Conservation (phyloP, 495 filamentous ascomycete species). For the Penicillium desertorum region DNA sequence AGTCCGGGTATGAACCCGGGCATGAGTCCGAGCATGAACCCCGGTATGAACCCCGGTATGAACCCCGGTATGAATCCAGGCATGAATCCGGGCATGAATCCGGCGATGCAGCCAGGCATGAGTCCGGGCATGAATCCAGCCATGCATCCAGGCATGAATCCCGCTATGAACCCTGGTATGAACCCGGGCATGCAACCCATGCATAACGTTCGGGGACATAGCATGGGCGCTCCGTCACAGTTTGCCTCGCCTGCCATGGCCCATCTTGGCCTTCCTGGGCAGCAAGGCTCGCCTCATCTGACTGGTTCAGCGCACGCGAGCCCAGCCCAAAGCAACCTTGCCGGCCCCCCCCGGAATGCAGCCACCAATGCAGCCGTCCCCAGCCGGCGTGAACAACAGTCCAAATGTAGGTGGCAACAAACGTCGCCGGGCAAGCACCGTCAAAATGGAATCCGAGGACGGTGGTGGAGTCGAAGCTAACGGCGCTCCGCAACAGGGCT, state of each 20-base stretch:
- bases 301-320: constrained; percentile 49
- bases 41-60: background rate
- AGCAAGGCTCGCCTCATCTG: constrained; percentile 47
- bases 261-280: constrained; percentile 47
- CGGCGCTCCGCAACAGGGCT: constrained; percentile 39
- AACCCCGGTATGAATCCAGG: constrained; percentile 35
- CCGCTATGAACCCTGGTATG: constrained; percentile 26
- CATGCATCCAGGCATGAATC: constrained; percentile 30
- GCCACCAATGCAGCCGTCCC: constrained; percentile 65
- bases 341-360: constrained; percentile 62
- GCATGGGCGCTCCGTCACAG: constrained; percentile 43
- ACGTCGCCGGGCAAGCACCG: constrained; percentile 70
- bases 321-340: constrained; percentile 45
- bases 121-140: constrained; percentile 32
- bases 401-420: constrained; percentile 72
- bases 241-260: constrained; percentile 54
- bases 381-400: constrained; percentile 80
- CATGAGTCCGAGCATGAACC: constrained; percentile 37
- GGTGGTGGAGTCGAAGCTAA: constrained; percentile 49
- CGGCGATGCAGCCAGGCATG: constrained; percentile 1
- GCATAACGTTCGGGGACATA: constrained; percentile 29
- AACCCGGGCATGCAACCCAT: constrained; percentile 34
- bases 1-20: constrained; percentile 7
- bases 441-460: constrained; percentile 74
- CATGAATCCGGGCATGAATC: constrained; percentile 13